These are phyloP conservation scores for Ceratobasidium sp. DNA, from an alignment of 1,284 basidiomycete species.

Conservation along the genomic window DNA sequence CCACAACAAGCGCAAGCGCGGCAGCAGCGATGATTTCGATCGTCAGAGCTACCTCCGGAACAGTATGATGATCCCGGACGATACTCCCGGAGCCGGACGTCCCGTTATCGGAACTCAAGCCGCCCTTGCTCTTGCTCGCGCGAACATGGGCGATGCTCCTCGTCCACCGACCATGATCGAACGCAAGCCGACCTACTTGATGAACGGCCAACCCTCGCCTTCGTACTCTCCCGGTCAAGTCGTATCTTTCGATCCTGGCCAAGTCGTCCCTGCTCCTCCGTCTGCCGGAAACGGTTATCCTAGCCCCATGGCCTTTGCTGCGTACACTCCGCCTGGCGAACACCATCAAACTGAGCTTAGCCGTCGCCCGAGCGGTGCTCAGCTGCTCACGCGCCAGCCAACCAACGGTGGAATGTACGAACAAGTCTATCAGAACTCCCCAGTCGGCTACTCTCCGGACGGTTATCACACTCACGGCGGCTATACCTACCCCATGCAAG, in stretches of 20 bases:
- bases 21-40: conserved; percentile 45
- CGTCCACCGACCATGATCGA: conserved; percentile 49
- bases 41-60: conserved; percentile 48
- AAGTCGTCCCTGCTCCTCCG: conserved; percentile 24
- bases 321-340: conserved; percentile 46
- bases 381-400: conserved; percentile 33
- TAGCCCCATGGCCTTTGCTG: conserved; percentile 38
- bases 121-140: conserved; percentile 44
- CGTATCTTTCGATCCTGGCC: conserved; percentile 36
- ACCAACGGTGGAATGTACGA: conserved; percentile 42
- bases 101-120: conserved; percentile 44
- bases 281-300: conserved; percentile 18
- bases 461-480: conserved; percentile 11
- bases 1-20: conserved; percentile 43
- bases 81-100: conserved; percentile 35
- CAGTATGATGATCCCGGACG: conserved; percentile 49
- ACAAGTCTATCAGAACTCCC: conserved; percentile 25
- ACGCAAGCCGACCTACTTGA: conserved; percentile 31
- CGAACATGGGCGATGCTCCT: conserved; percentile 44
- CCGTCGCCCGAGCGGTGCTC: conserved; percentile 47
- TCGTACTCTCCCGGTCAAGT: conserved; percentile 34
- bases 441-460: conserved; percentile 10
- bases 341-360: conserved; percentile 48
- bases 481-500: conserved; percentile 36
- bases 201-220: conserved; percentile 35